Evolutionary conservation across 371 early-diverging fungal genomes (phyloP).

Genomic region (Zopfochytrium polystomum): DNA sequence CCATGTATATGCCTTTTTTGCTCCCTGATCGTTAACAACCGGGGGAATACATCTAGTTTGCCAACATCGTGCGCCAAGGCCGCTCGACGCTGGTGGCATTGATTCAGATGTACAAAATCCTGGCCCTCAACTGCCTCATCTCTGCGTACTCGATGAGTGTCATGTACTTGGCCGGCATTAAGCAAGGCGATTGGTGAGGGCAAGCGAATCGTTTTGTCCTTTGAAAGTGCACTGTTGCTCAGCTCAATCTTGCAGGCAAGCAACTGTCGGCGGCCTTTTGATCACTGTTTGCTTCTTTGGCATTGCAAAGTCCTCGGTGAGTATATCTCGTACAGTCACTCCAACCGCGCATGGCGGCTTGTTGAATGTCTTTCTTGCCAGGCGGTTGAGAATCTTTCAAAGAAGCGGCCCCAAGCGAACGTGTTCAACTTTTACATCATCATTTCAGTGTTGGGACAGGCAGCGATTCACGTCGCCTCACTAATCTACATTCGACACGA

Average conservation of each 20-base stretch:
- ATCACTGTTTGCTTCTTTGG: slow-evolving; percentile 98
- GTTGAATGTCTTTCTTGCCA: no score
- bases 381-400: slow-evolving; percentile 85
- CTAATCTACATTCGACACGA: slow-evolving; percentile 70
- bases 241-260: slow-evolving; percentile 59
- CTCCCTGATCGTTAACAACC: neutral
- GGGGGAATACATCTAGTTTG: slow-evolving; percentile 55
- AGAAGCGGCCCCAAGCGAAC: slow-evolving; percentile 93
- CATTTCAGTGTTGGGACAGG: slow-evolving; percentile 94
- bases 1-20: slow-evolving; percentile 2
- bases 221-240: neutral
- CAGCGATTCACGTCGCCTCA: slow-evolving; percentile 88
- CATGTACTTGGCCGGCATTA: slow-evolving; percentile 97
- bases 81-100: slow-evolving; percentile 98
- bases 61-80: slow-evolving; percentile 97
- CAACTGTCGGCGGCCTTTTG: slow-evolving; percentile 94
- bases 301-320: slow-evolving; percentile 86
- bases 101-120: slow-evolving; percentile 99
- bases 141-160: slow-evolving; percentile 97
- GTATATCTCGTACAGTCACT: no score
- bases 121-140: slow-evolving; percentile 97
- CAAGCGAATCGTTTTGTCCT: neutral
- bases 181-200: slow-evolving; percentile 88
- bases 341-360: no score
- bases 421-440: slow-evolving; percentile 97